phyloP scores from a whole-genome alignment of 163 green algal species.

The Scenedesmus sp. region DNA sequence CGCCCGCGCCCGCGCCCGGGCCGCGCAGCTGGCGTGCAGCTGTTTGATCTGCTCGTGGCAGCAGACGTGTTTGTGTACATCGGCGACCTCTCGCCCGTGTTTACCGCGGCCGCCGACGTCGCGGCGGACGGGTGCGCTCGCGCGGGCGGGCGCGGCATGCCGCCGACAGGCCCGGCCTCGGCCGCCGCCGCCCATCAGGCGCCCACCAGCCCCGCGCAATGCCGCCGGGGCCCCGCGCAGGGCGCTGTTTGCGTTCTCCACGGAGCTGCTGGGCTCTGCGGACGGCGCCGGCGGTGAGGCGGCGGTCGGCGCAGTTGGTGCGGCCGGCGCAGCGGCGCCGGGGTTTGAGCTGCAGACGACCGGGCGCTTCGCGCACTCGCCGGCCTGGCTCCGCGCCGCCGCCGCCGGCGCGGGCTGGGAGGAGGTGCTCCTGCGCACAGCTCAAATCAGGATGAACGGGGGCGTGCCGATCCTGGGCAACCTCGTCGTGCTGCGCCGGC shows the following conservation, averaged over 20 bases:
- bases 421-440: conserved; percentile 23
- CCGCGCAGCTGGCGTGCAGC: too few relatives aligned
- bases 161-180: too few relatives aligned
- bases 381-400: conserved; percentile 40
- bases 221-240: too few relatives aligned
- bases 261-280: conserved; percentile 37
- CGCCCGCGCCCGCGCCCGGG: too few relatives aligned
- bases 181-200: too few relatives aligned
- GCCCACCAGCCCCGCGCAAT: too few relatives aligned
- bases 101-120: conserved; percentile 43
- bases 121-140: conserved; percentile 17
- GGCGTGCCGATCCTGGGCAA: conserved; percentile 57
- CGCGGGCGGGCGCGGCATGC: too few relatives aligned
- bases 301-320: neutral
- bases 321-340: neutral
- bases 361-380: conserved; percentile 55
- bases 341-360: conserved; percentile 52
- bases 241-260: conserved; percentile 45
- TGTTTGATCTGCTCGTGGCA: conserved; percentile 58
- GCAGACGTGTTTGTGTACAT: conserved; percentile 78
- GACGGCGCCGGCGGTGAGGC: neutral
- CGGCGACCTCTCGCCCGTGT: conserved; percentile 59
- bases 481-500: conserved; percentile 45
- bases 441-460: conserved; percentile 51
- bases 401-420: conserved; percentile 44